Percentiles rank a stretch among this genome's conserved stretches.
Evolutionary conservation across 345 rosid genomes (phyloP).

Genomic region (Linum tenue): DNA sequence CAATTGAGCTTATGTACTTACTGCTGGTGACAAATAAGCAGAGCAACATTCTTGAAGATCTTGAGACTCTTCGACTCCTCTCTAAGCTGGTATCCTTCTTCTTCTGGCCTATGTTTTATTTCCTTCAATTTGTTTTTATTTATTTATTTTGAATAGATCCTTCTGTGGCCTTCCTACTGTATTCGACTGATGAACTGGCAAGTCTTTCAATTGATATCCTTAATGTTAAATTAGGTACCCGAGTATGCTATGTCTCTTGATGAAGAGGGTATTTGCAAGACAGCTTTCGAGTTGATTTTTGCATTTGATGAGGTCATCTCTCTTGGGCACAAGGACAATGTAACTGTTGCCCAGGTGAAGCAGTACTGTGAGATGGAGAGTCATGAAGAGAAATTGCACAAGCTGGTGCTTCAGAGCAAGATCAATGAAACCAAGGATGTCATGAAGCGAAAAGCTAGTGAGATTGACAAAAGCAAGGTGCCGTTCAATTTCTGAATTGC

Average conservation of each 20-base stretch:
- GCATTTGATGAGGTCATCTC: conserved; percentile 98
- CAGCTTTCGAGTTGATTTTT: conserved; percentile 84
- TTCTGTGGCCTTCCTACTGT: not conserved
- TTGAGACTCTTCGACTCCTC: conserved; percentile 86
- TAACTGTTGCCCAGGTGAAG: conserved; percentile 89
- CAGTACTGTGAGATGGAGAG: conserved; percentile 99
- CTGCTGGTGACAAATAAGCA: conserved; percentile 95
- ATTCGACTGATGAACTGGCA: not conserved
- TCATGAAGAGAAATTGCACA: conserved; percentile 98
- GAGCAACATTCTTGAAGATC: conserved; percentile 95
- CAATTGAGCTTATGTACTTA: conserved; percentile 79
- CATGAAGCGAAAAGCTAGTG: conserved; percentile 97
- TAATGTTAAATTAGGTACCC: conserved; percentile 66
- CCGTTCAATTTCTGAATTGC: no score
- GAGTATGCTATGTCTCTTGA: conserved; percentile 78
- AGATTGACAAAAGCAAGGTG: conserved; percentile 99
- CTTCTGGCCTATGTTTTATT: conserved; percentile 7
- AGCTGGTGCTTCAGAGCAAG: conserved; percentile 89
- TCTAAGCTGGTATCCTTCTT: conserved; percentile 76
- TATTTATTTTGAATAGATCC: not conserved
- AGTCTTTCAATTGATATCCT: conserved; percentile 29
- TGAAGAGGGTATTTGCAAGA: conserved; percentile 84
- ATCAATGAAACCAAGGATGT: conserved; percentile 95
- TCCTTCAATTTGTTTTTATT: not conserved
- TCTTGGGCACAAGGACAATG: conserved; percentile 98